Percentiles rank a stretch among this genome's conserved stretches.
Evolutionary conservation across 768 basidiomycete genomes (phyloP).

Genomic region (Russula dissimulans): DNA sequence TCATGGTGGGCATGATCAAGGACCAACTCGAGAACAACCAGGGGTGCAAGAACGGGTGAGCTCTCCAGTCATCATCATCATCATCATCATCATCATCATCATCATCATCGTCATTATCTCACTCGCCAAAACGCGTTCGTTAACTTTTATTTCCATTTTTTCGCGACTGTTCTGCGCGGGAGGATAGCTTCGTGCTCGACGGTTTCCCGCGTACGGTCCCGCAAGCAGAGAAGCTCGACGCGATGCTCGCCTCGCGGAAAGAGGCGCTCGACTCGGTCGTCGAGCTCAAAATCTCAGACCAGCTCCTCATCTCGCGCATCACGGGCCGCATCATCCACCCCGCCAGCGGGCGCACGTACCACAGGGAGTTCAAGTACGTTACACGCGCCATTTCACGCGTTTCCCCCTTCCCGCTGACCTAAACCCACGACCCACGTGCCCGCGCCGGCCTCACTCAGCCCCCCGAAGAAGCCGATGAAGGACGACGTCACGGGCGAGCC

Average conservation of each 20-base stretch:
- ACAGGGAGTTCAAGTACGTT: constrained; percentile 85
- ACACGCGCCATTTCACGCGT: neutral
- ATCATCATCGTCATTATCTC: neutral
- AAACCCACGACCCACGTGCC: neutral
- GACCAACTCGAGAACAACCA: constrained; percentile 90
- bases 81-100: neutral
- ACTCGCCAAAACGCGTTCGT: neutral
- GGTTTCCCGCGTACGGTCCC: constrained; percentile 98
- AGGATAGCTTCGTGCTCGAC: constrained; percentile 84
- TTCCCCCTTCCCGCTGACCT: neutral
- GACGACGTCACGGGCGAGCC: constrained; percentile 96
- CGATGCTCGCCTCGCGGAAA: constrained; percentile 73
- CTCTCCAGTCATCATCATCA: constrained; percentile 3
- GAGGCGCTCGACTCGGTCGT: constrained; percentile 91
- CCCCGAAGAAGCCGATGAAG: constrained; percentile 90
- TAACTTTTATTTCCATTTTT: neutral
- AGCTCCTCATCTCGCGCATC: constrained; percentile 93
- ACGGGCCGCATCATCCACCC: constrained; percentile 94
- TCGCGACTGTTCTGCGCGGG: neutral
- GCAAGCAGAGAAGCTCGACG: constrained; percentile 92
- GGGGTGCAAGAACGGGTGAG: constrained; percentile 92
- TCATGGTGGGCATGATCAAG: constrained; percentile 97
- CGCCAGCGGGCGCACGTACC: constrained; percentile 83
- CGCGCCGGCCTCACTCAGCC: constrained; percentile 40
- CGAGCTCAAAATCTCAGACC: constrained; percentile 87